Evolutionary conservation across 208 protist species (phyloP).

Genomic region (Acanthamoeba sp.): DNA sequence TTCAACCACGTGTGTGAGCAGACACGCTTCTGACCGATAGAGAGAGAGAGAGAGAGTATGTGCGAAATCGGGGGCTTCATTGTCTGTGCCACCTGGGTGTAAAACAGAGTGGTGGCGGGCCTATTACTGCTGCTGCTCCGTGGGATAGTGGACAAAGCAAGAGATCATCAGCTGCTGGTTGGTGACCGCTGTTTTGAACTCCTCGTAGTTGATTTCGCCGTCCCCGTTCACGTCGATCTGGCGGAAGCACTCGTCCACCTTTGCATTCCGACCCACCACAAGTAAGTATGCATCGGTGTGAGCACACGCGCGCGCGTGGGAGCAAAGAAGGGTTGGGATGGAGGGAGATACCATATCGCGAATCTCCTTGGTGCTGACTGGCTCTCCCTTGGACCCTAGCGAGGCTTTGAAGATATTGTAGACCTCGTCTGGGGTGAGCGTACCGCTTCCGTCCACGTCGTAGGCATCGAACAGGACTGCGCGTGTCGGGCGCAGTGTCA

Average conservation of each 20-base stretch:
- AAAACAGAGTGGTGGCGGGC: background rate
- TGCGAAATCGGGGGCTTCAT: no score
- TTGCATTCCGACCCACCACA: no score
- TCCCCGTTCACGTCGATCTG: constrained; percentile 29
- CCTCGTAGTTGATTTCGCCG: constrained; percentile 66
- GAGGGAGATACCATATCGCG: background rate
- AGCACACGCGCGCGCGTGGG: background rate
- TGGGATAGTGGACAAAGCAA: constrained; percentile 42
- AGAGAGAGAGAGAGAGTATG: no score
- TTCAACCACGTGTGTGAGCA: constrained; percentile 50
- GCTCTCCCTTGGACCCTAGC: background rate
- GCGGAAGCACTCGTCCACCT: constrained; percentile 43
- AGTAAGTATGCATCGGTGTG: background rate
- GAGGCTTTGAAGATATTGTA: constrained; percentile 58
- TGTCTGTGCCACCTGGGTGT: no score
- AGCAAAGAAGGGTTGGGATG: background rate
- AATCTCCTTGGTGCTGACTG: background rate
- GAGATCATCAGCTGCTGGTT: constrained; percentile 54
- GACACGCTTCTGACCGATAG: background rate
- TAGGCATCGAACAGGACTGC: constrained; percentile 44
- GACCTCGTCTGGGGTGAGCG: constrained; percentile 31
- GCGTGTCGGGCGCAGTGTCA: background rate
- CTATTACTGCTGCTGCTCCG: background rate
- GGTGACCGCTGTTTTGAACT: constrained; percentile 41
- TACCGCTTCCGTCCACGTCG: background rate